Base-by-base conservation (phyloP, 371 early-diverging fungal species). In the Lichtheimia hyalospora region DNA sequence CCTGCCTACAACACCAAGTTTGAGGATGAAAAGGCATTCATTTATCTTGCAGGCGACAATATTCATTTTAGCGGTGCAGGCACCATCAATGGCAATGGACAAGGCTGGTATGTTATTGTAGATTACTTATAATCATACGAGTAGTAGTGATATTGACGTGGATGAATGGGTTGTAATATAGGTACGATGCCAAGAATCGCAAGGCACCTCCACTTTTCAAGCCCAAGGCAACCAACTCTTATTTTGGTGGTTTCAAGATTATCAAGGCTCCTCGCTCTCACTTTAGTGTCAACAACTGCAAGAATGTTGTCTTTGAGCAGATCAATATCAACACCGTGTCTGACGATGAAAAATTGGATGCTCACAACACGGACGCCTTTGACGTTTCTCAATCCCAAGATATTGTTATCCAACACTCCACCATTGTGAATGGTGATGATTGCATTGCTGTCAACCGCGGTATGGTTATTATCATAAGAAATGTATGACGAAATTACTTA, bases 311-410 rank as follows among this genome's bases (percentile, higher is more conserved):
- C n/a, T 63, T 70, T 42, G 55, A 70, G 2, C 49, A 61, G 2
- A 14, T 73, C 24, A 58, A 28, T 2, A 52, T 73, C 42, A 52
- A 70, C 46, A 68, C 74, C 14, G 62, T 69, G n/a, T 73, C 74
- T 2, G 21, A 52, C 2, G 62, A 61, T 50, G 51, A 44, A 16
- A 60, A 67, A 27, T 42, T 49, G 16, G 61, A 62, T 52, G 62
- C 73, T 23, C 64, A 70, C 28, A 74, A 74, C 41, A 74, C 74
- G 2, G 74, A 74, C 41, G 74, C 66, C 10, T 66, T 74, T 20
- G 74, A 74, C 49, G 68, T 71, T 16, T 70, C 71, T 18, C 54
- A 60, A 16, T 66, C 71, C 18, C 49, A 55, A 15, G 63, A 60
- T 34, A 60, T 71, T 24, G 55, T 66, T 28, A 66, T 70, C 23